These are phyloP conservation scores for Boletus rubropictus DNA, from an alignment of 768 basidiomycete species.

Conservation along the genomic window DNA sequence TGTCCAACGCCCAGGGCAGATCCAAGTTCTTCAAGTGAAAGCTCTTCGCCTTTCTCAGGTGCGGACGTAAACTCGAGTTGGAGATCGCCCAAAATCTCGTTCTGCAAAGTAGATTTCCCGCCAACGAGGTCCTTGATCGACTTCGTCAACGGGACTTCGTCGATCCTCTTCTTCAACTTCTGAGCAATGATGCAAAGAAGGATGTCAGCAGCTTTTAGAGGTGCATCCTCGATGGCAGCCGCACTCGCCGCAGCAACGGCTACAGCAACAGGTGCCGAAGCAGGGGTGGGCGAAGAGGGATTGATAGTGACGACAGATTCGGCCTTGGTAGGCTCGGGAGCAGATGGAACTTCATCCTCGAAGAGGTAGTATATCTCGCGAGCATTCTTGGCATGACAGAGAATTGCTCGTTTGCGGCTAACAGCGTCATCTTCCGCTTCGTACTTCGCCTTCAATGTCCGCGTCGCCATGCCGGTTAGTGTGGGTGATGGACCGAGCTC, in stretches of 20 bases:
- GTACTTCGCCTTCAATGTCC: constrained; percentile 91
- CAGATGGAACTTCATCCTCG: constrained; percentile 66
- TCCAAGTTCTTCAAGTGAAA: constrained; percentile 93
- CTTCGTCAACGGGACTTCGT: constrained; percentile 85
- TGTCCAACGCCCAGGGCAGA: constrained; percentile 77
- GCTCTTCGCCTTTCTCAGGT: constrained; percentile 97
- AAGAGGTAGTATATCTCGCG: constrained; percentile 98
- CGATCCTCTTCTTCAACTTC: constrained; percentile 93
- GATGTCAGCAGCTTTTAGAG: constrained; percentile 86
- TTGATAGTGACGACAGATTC: constrained; percentile 35
- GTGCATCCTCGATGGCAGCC: constrained; percentile 79
- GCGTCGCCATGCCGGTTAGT: constrained; percentile 88
- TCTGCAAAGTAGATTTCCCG: constrained; percentile 97
- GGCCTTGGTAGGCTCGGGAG: constrained; percentile 24
- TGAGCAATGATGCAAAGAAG: constrained; percentile 88
- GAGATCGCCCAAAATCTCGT: constrained; percentile 95
- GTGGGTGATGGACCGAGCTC: constrained; percentile 97
- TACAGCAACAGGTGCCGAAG: constrained; percentile 38
- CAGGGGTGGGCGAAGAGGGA: constrained; percentile 37
- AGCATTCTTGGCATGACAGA: constrained; percentile 90
- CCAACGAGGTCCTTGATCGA: constrained; percentile 98
- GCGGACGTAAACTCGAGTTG: constrained; percentile 92
- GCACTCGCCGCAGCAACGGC: constrained; percentile 56
- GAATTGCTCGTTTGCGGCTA: constrained; percentile 70
- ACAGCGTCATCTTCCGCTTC: constrained; percentile 84